Percentiles rank a stretch among this genome's conserved stretches.
Evolutionary conservation across 768 basidiomycete genomes (phyloP).

Genomic region (Lentinula lateritia): DNA sequence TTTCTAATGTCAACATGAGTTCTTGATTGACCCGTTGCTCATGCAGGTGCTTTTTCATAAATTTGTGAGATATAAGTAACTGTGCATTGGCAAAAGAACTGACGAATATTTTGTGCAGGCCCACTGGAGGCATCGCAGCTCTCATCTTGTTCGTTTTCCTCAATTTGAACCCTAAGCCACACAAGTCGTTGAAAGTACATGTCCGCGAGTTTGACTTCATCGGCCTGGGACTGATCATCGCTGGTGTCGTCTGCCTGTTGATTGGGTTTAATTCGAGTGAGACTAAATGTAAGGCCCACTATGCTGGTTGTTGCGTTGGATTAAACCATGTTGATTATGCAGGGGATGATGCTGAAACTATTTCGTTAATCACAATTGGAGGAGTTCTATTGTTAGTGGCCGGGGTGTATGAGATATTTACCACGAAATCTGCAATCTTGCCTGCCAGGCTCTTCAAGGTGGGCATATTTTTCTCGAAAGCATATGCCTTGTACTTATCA

Average conservation of each 20-base stretch:
- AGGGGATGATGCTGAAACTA: constrained; percentile 48
- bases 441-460: constrained; percentile 68
- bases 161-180: constrained; percentile 71
- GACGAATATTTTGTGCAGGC: constrained; percentile 32
- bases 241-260: constrained; percentile 61
- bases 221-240: constrained; percentile 58
- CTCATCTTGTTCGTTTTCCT: constrained; percentile 64
- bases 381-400: constrained; percentile 43
- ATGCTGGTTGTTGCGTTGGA: too few species aligned
- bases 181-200: constrained; percentile 52
- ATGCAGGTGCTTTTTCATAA: constrained; percentile 27
- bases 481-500: not conserved
- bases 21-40: not conserved
- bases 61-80: constrained; percentile 36
- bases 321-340: not conserved
- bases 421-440: constrained; percentile 62
- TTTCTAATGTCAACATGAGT: not conserved
- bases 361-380: constrained; percentile 59
- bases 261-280: constrained; percentile 73
- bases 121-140: constrained; percentile 66
- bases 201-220: constrained; percentile 66
- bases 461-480: not conserved
- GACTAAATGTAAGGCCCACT: constrained; percentile 36
- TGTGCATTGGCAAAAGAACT: not conserved
- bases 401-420: constrained; percentile 54